Percentiles rank a stretch among this genome's conserved stretches.
phyloP scores from a whole-genome alignment of 75 land plant genomes.

The Pinus taeda region DNA sequence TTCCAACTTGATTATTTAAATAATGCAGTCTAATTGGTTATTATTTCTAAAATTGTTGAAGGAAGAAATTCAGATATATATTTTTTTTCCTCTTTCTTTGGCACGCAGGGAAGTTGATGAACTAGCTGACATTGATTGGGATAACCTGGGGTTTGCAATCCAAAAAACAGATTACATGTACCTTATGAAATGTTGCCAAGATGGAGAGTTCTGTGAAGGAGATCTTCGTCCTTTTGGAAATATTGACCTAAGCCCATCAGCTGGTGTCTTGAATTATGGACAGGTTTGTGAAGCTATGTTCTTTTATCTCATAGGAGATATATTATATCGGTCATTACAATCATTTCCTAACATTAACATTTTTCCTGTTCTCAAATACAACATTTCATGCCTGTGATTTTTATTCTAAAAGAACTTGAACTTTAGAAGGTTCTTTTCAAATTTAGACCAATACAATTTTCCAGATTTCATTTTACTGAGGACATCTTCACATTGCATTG shows the following conservation, averaged over 20 bases:
- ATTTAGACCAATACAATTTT: not conserved
- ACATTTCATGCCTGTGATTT: not conserved
- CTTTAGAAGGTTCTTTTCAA: not conserved
- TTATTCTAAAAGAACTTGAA: not conserved
- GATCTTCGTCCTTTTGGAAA: slow-evolving; percentile 25
- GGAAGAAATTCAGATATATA: too few species aligned
- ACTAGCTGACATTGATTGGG: slow-evolving; percentile 28
- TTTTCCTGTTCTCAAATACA: not conserved
- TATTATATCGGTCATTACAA: too few species aligned
- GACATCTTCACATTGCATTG: not conserved
- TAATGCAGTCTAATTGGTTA: too few species aligned
- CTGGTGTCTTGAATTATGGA: slow-evolving; percentile 40
- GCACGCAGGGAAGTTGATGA: slow-evolving; percentile 17
- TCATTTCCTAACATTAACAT: not conserved
- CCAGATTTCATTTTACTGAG: not conserved
- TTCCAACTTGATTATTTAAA: too few species aligned
- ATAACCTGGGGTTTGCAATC: slow-evolving; percentile 21
- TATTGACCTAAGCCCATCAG: slow-evolving; percentile 29
- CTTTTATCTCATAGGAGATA: not conserved
- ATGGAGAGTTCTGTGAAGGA: slow-evolving; percentile 21
- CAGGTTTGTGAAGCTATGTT: slow-evolving; percentile 18
- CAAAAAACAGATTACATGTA: slow-evolving; percentile 28
- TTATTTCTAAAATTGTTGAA: too few species aligned
- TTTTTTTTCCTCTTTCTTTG: not conserved
- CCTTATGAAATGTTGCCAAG: slow-evolving; percentile 18